phyloP scores from a whole-genome alignment of 2,329 filamentous ascomycete genomes.

The Botrytis fabae region DNA sequence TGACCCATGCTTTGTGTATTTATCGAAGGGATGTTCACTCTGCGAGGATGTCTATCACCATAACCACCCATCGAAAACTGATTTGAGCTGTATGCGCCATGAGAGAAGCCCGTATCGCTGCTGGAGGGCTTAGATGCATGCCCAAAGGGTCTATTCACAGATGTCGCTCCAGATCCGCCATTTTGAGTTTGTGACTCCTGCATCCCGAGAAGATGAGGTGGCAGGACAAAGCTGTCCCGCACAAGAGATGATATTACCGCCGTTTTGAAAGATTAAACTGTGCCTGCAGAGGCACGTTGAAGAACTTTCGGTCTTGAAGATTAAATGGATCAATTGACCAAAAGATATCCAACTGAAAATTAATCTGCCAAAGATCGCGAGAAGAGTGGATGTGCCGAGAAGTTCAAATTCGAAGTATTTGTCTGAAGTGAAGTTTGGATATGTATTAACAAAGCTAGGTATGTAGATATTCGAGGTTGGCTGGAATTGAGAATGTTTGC shows the following conservation, averaged over 20 bases:
- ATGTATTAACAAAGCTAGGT: conserved; percentile 23
- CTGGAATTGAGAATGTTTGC: conserved; percentile 24
- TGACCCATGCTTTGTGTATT: conserved; percentile 73
- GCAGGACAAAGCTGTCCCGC: conserved; percentile 81
- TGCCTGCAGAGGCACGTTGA: conserved; percentile 41
- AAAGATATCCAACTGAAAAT: conserved; percentile 26
- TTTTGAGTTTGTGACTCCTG: conserved; percentile 75
- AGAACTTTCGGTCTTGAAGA: conserved; percentile 37
- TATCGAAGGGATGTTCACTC: conserved; percentile 85
- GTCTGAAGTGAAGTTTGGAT: conserved; percentile 12
- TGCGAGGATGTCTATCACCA: conserved; percentile 80
- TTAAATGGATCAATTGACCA: conserved; percentile 18
- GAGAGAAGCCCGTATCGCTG: conserved; percentile 86
- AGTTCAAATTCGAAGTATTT: conserved; percentile 11
- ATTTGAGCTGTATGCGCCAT: conserved; percentile 88
- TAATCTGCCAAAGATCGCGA: conserved; percentile 20
- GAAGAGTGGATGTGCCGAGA: conserved; percentile 10
- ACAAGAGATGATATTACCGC: conserved; percentile 74
- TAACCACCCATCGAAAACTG: conserved; percentile 71
- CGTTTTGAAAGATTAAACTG: conserved; percentile 69
- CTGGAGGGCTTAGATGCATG: conserved; percentile 79
- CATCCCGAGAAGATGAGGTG: conserved; percentile 86
- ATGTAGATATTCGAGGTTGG: conserved; percentile 24
- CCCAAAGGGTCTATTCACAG: conserved; percentile 62
- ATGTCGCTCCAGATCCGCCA: conserved; percentile 53